Evolutionary conservation across 1,284 basidiomycete species (phyloP), one percentile per base, ranked within the genome.

Genomic region (Naganishia liquefaciens): DNA sequence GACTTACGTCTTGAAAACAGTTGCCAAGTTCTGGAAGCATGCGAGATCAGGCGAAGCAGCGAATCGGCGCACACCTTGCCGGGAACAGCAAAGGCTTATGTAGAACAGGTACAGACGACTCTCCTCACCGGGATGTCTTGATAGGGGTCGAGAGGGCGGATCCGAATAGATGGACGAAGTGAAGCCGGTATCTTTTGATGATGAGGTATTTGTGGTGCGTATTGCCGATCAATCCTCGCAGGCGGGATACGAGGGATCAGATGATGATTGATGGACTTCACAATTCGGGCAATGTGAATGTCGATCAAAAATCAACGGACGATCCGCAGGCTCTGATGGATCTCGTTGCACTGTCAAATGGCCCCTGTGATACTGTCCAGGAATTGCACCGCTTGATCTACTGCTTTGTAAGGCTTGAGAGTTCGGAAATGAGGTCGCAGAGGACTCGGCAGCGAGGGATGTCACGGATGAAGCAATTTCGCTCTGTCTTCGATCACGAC

Each of bases 61-160:
- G 55, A 50, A 60, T 19, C 25, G 46, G n/a, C 28, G 33, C 28
- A 50, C 13, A n/a, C 19, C n/a, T 39, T 33, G 43, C 50, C 46
- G 55, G 55, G 44, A 60, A 60, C 33, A 60, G 5, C 55, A 33
- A 49, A 13, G 46, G 55, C 46, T 60, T 60, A 60, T 60, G 55
- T 60, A 60, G 30, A 7, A 2, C 6, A 44, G 7, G 43, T 23
- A 37, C 33, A 37, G 46, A 23, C 46, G 46, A 6, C 11, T 51
- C 30, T 33, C 10, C 51, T 33, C 10, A 25, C 49, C 46, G 46
- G 55, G 33, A 33, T 39, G 33, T 6, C 33, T 30, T 21, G 23
- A 60, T 60, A 60, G 55, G 55, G 49, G 55, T 42, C 25, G 39
- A 2, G 2, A 42, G 1, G 40, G 25, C 39, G 39, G 25, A 44